A percentile compares a stretch with the other conserved stretches of the same genome.
Conservation (phyloP, 495 filamentous ascomycete genomes). For the Cercophora samala region DNA sequence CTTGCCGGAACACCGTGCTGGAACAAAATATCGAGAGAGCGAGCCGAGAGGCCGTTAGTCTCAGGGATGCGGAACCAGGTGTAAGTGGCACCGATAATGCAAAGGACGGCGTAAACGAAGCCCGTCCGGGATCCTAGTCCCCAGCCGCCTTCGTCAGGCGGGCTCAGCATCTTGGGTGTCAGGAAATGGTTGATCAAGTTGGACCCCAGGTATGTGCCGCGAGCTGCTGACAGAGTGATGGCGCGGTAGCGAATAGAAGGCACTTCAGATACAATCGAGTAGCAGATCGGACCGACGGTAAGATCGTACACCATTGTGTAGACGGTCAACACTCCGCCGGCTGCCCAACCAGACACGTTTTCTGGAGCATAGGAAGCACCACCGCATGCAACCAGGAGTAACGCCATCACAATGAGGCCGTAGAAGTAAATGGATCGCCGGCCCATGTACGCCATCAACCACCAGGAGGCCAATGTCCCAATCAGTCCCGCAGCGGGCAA, state of each 20-base stretch:
- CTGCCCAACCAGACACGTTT: constrained; percentile 40
- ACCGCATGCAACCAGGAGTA: constrained; percentile 37
- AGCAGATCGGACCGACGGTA: constrained; percentile 58
- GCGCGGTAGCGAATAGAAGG: constrained; percentile 52
- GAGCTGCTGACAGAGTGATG: constrained; percentile 54
- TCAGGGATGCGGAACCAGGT: constrained; percentile 42
- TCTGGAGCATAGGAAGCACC: constrained; percentile 27
- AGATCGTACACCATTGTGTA: constrained; percentile 52
- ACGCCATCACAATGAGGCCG: constrained; percentile 45
- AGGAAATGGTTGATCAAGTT: constrained; percentile 46
- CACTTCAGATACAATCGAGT: constrained; percentile 59
- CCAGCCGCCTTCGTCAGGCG: constrained; percentile 44
- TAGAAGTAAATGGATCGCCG: constrained; percentile 51
- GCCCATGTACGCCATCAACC: constrained; percentile 48
- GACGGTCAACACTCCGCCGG: constrained; percentile 51
- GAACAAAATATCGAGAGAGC: constrained; percentile 59
- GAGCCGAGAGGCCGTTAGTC: constrained; percentile 49
- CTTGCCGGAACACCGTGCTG: constrained; percentile 45
- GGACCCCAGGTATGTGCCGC: constrained; percentile 55
- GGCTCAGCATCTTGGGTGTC: constrained; percentile 47
- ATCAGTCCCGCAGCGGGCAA: constrained; percentile 48
- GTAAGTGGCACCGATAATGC: constrained; percentile 43
- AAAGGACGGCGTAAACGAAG: constrained; percentile 57
- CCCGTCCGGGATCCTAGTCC: constrained; percentile 50
- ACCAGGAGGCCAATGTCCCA: constrained; percentile 52